phyloP scores from a whole-genome alignment of 345 rosid genomes.

The Linum lewisii region DNA sequence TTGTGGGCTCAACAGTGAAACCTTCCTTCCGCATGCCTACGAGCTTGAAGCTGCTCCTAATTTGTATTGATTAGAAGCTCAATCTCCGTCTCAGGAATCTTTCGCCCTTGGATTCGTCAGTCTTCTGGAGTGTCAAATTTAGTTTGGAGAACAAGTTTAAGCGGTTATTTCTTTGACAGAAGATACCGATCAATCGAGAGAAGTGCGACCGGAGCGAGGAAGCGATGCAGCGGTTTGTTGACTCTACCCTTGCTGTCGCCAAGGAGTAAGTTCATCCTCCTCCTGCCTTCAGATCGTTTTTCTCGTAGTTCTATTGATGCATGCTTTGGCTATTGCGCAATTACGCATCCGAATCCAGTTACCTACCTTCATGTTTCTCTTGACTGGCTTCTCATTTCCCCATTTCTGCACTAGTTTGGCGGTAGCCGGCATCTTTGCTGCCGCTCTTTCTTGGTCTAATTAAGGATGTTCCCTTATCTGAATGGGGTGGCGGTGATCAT shows the following conservation, averaged over 20 bases:
- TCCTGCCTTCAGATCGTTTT: slow-evolving; percentile 2
- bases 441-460: too few species aligned
- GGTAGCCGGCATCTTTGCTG: neutral
- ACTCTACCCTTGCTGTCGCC: slow-evolving; percentile 71
- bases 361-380: neutral
- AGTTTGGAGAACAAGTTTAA: too few species aligned
- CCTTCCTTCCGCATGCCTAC: too few species aligned
- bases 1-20: too few species aligned
- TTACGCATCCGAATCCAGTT: neutral
- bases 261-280: slow-evolving; percentile 61
- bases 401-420: neutral
- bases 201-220: neutral
- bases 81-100: too few species aligned
- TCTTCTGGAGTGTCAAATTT: too few species aligned
- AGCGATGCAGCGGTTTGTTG: slow-evolving; percentile 71
- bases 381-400: too few species aligned
- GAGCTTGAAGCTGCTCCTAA: too few species aligned
- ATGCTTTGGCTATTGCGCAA: neutral
- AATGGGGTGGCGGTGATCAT: neutral
- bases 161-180: too few species aligned
- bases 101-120: too few species aligned
- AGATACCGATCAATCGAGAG: too few species aligned
- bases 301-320: slow-evolving; percentile 5
- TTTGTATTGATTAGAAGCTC: too few species aligned
- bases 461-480: neutral